These are phyloP conservation scores for Epithele typhae DNA, from an alignment of 768 basidiomycete species.

Conservation along the genomic window DNA sequence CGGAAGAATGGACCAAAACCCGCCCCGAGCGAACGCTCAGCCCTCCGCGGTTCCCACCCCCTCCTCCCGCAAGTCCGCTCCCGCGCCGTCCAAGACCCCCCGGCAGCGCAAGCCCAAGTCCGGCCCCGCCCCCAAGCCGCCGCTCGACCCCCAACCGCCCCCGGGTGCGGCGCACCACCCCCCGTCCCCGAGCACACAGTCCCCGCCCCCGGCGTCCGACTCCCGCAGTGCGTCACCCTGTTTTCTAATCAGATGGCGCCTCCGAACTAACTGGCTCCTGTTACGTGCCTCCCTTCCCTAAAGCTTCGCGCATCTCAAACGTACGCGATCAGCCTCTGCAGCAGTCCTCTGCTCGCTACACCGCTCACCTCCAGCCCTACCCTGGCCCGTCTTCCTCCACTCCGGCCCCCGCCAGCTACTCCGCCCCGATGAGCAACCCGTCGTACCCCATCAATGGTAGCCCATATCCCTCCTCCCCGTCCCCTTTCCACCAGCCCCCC, in stretches of 20 bases:
- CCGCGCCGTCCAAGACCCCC: no score
- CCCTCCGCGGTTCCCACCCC: conserved; percentile 8
- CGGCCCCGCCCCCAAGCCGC: conserved; percentile 4
- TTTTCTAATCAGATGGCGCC: conserved; percentile 10
- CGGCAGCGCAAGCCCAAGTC: conserved; percentile 8
- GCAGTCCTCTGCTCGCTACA: conserved; percentile 31
- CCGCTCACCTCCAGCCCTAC: conserved; percentile 47
- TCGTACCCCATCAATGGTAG: conserved; percentile 61
- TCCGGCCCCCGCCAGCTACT: conserved; percentile 16
- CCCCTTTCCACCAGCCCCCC: conserved; percentile 28
- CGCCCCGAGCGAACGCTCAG: conserved; percentile 7
- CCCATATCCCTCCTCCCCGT: conserved; percentile 39
- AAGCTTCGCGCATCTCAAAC: conserved; percentile 28
- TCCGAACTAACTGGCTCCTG: conserved; percentile 2
- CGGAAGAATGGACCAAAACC: conserved; percentile 18
- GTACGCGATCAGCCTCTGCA: conserved; percentile 26
- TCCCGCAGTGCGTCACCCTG: conserved; percentile 10
- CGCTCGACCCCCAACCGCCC: neutral
- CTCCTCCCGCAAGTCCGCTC: conserved; percentile 13
- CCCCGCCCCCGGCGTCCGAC: conserved; percentile 8
- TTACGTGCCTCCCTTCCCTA: conserved; percentile 15
- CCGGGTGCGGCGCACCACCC: conserved; percentile 1
- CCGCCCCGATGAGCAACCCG: conserved; percentile 67
- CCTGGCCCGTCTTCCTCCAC: conserved; percentile 32
- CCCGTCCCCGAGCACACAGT: conserved; percentile 3